A percentile compares a stretch with the other conserved stretches of the same genome.
Evolutionary conservation across 2,329 filamentous ascomycete genomes (phyloP).

Genomic region (Albophoma yamanashiensis): DNA sequence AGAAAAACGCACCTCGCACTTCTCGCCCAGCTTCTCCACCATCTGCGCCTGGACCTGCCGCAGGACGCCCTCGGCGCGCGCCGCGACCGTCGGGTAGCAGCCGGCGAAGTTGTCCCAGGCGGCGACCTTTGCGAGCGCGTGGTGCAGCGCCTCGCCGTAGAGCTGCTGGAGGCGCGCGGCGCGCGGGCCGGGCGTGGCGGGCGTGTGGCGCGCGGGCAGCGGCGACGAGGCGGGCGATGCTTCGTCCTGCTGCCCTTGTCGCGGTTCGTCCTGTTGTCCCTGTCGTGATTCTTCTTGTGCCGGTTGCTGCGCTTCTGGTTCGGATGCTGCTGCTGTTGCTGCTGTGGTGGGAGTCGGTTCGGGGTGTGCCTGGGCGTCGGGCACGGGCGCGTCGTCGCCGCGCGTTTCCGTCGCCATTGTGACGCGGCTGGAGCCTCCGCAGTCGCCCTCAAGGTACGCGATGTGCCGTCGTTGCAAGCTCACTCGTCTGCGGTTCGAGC

Average conservation of each 20-base stretch:
- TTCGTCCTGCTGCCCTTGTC: neutral
- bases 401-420: neutral
- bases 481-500: neutral
- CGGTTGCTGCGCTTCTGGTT: neutral
- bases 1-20: constrained; percentile 35
- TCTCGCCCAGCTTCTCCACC: constrained; percentile 41
- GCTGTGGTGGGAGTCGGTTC: neutral
- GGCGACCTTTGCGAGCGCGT: constrained; percentile 43
- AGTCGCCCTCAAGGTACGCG: neutral
- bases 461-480: neutral
- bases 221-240: constrained; percentile 22
- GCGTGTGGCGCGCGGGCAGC: constrained; percentile 25
- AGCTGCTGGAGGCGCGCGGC: constrained; percentile 43
- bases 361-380: neutral
- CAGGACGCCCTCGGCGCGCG: constrained; percentile 37
- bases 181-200: constrained; percentile 43
- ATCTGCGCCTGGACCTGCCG: constrained; percentile 46
- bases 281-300: neutral
- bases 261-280: neutral
- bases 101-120: constrained; percentile 45
- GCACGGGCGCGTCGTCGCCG: neutral
- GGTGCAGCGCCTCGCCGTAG: constrained; percentile 39
- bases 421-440: neutral
- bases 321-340: neutral
- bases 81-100: constrained; percentile 51